These are phyloP conservation scores for Brassica incana DNA, from an alignment of 345 rosid genomes.

Conservation along the genomic window DNA sequence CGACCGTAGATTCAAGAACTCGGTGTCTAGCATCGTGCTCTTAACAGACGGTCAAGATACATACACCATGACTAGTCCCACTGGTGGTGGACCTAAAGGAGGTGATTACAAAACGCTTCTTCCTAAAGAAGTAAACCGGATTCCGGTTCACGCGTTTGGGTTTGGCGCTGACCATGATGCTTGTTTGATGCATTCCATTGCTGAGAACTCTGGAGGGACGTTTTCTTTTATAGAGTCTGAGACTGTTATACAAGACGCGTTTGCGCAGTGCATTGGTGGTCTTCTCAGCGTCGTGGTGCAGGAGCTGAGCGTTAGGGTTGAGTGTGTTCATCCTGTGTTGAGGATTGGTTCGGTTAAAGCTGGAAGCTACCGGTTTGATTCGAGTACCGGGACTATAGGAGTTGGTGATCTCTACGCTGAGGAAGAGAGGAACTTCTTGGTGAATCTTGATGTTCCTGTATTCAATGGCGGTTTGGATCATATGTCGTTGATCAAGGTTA, in stretches of 20 bases:
- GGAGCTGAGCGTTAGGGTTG: slow-evolving; percentile 60
- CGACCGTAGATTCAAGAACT: slow-evolving; percentile 79
- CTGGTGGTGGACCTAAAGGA: slow-evolving; percentile 31
- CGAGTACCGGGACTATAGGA: slow-evolving; percentile 55
- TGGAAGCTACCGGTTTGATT: slow-evolving; percentile 70
- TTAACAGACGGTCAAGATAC: slow-evolving; percentile 96
- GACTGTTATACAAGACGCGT: slow-evolving; percentile 90
- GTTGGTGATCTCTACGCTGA: slow-evolving; percentile 95
- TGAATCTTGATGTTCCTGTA: slow-evolving; percentile 64
- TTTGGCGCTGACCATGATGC: slow-evolving; percentile 95
- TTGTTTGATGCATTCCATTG: slow-evolving; percentile 82
- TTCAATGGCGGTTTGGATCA: slow-evolving; percentile 45
- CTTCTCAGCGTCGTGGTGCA: slow-evolving; percentile 89
- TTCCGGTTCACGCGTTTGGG: slow-evolving; percentile 94
- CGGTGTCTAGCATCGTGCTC: slow-evolving; percentile 82
- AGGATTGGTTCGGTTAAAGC: slow-evolving; percentile 68
- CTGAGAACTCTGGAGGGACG: slow-evolving; percentile 90
- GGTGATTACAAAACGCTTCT: slow-evolving; percentile 61
- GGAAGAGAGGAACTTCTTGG: slow-evolving; percentile 93
- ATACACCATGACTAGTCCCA: slow-evolving; percentile 58
- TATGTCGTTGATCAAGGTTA: slow-evolving; percentile 67
- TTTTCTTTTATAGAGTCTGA: slow-evolving; percentile 96
- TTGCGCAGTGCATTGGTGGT: slow-evolving; percentile 99
- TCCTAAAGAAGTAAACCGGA: slow-evolving; percentile 45
- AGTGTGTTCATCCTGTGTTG: slow-evolving; percentile 53